Evolutionary conservation across 768 basidiomycete species (phyloP).

Genomic region (Clitopilus passeckerianus): DNA sequence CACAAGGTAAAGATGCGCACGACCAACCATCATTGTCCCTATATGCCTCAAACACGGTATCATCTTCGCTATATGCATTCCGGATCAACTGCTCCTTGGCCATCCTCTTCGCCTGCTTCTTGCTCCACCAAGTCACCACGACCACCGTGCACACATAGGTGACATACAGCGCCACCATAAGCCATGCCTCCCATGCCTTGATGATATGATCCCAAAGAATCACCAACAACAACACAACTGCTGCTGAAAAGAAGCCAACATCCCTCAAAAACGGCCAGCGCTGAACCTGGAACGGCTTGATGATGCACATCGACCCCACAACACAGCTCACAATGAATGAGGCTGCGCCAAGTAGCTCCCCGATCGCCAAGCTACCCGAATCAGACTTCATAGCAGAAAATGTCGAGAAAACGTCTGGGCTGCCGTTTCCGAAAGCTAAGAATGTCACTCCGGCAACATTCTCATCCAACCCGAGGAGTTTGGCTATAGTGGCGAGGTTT

Average conservation of each 20-base stretch:
- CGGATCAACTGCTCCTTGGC: conserved; percentile 48
- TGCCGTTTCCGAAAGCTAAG: conserved; percentile 95
- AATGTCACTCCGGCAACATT: conserved; percentile 96
- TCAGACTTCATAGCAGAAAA: conserved; percentile 86
- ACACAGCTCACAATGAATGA: conserved; percentile 96
- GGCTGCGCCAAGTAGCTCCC: conserved; percentile 93
- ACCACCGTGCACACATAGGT: conserved; percentile 77
- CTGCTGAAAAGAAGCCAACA: conserved; percentile 88
- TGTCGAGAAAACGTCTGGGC: conserved; percentile 94
- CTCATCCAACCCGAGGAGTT: conserved; percentile 83
- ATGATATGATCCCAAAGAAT: conserved; percentile 79
- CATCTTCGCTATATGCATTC: conserved; percentile 53
- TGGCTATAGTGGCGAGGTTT: conserved; percentile 87
- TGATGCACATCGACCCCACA: conserved; percentile 96
- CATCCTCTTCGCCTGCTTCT: conserved; percentile 42
- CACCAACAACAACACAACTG: conserved; percentile 69
- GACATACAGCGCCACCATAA: conserved; percentile 70
- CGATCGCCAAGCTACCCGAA: conserved; percentile 88
- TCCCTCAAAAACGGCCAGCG: conserved; percentile 84
- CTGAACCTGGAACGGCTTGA: conserved; percentile 88
- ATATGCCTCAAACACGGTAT: conserved; percentile 45
- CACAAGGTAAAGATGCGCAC: background rate
- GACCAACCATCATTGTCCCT: conserved; percentile 52
- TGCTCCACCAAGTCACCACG: conserved; percentile 72
- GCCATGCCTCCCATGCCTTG: conserved; percentile 62